Percentiles rank a stretch among this genome's conserved stretches.
These are phyloP conservation scores for Umbelopsis sp. DNA, from an alignment of 371 early-diverging fungal species.

Conservation along the genomic window DNA sequence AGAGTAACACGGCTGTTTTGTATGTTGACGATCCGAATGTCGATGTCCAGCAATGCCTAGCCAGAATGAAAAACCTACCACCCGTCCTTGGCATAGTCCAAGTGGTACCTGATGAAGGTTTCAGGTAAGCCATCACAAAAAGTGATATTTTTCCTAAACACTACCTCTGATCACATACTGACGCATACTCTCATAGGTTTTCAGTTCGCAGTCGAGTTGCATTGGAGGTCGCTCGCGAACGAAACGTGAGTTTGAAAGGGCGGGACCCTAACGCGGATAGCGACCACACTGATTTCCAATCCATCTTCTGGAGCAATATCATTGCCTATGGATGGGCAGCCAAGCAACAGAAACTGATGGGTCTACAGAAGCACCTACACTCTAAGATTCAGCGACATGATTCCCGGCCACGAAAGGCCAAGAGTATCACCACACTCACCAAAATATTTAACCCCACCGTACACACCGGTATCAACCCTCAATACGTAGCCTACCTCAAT, in stretches of 20 bases:
- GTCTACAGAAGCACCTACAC: not conserved
- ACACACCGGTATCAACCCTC: slow-evolving; percentile 4
- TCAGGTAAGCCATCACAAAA: not conserved
- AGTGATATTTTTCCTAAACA: too few relatives aligned
- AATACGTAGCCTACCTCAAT: slow-evolving; percentile 15
- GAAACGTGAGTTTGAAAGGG: slow-evolving; percentile 8
- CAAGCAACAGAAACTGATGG: not conserved
- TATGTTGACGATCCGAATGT: slow-evolving; percentile 13
- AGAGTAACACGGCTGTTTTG: slow-evolving; percentile 10
- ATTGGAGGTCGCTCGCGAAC: slow-evolving; percentile 6
- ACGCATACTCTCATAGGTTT: not conserved
- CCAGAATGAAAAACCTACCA: slow-evolving; percentile 10
- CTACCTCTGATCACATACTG: too few relatives aligned
- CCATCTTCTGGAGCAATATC: slow-evolving; percentile 12
- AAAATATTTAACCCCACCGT: slow-evolving; percentile 15
- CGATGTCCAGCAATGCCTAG: not conserved
- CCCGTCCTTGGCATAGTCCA: not conserved
- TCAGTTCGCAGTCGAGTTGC: slow-evolving; percentile 1
- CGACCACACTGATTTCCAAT: slow-evolving; percentile 8
- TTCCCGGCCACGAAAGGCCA: slow-evolving; percentile 9
- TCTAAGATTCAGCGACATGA: not conserved
- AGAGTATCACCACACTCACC: slow-evolving; percentile 12
- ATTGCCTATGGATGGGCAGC: slow-evolving; percentile 11
- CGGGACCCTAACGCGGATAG: slow-evolving; percentile 7
- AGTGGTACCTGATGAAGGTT: slow-evolving; percentile 7